phyloP scores from a whole-genome alignment of 257 asterid species.

The Penstemon newberryi region DNA sequence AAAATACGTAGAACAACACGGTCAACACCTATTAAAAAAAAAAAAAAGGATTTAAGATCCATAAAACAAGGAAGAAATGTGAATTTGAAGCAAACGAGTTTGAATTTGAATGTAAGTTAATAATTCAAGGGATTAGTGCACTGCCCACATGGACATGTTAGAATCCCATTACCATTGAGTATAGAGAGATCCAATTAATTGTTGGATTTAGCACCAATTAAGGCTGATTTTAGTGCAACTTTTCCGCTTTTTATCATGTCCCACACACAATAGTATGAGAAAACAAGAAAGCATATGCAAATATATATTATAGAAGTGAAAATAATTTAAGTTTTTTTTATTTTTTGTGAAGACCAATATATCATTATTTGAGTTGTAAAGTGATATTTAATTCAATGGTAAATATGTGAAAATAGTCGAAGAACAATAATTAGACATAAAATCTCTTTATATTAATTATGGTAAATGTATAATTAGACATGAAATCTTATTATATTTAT shows the following conservation, averaged over 20 bases:
- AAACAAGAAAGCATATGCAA: no score
- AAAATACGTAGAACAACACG: no score
- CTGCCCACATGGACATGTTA: neutral
- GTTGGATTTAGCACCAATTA: neutral
- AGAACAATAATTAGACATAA: no score
- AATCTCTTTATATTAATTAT: no score
- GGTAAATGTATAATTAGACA: no score
- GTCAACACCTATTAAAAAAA: no score
- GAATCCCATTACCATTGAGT: neutral
- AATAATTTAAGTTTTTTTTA: neutral
- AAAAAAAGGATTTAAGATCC: neutral
- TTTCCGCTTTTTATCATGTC: neutral
- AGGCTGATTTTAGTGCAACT: slow-evolving; percentile 19
- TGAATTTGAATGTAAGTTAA: neutral
- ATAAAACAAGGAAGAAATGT: slow-evolving; percentile 2
- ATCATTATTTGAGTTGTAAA: no score
- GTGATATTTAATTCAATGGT: no score
- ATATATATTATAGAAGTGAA: no score
- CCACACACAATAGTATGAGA: neutral
- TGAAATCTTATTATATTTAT: no score
- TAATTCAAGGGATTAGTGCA: neutral
- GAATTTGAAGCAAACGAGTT: slow-evolving; percentile 7
- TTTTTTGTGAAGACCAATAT: neutral
- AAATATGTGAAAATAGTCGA: no score
- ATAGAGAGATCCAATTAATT: neutral